These are phyloP conservation scores for Cercophora scortea DNA, from an alignment of 495 filamentous ascomycete species.

Conservation along the genomic window DNA sequence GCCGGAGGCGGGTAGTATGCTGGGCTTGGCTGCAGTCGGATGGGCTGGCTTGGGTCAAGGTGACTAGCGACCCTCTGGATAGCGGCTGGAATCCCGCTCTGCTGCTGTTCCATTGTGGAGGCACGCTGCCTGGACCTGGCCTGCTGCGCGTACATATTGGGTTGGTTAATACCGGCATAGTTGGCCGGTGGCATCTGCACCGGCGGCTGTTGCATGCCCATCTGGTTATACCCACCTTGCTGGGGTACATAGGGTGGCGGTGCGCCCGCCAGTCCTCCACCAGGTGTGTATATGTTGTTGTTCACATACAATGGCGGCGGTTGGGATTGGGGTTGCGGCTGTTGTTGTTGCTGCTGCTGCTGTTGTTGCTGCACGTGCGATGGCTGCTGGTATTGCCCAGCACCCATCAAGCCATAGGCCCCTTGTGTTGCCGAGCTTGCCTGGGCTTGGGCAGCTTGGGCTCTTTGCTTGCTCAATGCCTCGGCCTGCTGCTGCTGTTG, in stretches of 20 bases:
- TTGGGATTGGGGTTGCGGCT: slow-evolving; percentile 27
- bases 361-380: background rate
- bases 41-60: slow-evolving; percentile 90
- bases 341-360: slow-evolving; percentile 27
- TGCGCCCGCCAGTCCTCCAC: slow-evolving; percentile 53
- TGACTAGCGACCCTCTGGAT: slow-evolving; percentile 97
- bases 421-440: slow-evolving; percentile 45
- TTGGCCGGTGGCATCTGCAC: slow-evolving; percentile 62
- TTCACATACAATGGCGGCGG: slow-evolving; percentile 62
- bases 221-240: slow-evolving; percentile 60
- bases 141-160: slow-evolving; percentile 77
- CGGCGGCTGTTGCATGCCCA: slow-evolving; percentile 59
- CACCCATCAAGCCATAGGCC: slow-evolving; percentile 32
- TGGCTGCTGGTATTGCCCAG: slow-evolving; percentile 36
- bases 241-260: slow-evolving; percentile 83
- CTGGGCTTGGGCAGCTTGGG: slow-evolving; percentile 58
- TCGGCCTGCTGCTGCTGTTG: slow-evolving; percentile 96
- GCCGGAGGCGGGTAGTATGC: slow-evolving; percentile 97
- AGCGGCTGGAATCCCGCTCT: slow-evolving; percentile 80
- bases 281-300: slow-evolving; percentile 65
- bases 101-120: slow-evolving; percentile 90
- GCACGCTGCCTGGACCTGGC: slow-evolving; percentile 69
- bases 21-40: slow-evolving; percentile 88
- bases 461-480: slow-evolving; percentile 80
- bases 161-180: slow-evolving; percentile 48